phyloP scores from a whole-genome alignment of 768 basidiomycete species.

The Pisolithus microcarpus region DNA sequence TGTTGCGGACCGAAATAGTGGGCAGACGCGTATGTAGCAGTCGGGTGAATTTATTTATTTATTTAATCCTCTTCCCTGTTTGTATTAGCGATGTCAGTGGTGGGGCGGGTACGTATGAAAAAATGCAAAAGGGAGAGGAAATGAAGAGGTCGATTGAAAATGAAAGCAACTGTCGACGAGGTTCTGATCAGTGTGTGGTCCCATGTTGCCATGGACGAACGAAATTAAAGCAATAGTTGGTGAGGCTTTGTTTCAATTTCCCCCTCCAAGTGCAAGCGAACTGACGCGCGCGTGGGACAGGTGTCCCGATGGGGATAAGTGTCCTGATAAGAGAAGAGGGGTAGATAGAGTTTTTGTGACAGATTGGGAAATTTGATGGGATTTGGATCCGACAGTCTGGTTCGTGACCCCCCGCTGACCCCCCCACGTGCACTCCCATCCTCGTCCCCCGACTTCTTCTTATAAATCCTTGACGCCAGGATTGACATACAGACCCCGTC shows the following conservation, averaged over 20 bases:
- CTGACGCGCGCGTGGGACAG: no score
- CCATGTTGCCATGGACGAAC: not conserved
- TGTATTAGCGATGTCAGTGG: not conserved
- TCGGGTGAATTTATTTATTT: slow-evolving; percentile 20
- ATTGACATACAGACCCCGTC: not conserved
- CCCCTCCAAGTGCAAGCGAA: no score
- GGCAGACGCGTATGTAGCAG: slow-evolving; percentile 23
- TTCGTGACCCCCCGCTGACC: not conserved
- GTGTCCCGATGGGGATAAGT: no score
- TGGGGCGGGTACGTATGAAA: not conserved
- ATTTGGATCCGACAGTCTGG: not conserved
- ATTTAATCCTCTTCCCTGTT: slow-evolving; percentile 11
- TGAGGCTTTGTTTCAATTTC: no score
- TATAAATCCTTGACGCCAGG: not conserved
- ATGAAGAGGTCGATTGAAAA: not conserved
- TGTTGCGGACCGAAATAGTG: slow-evolving; percentile 18
- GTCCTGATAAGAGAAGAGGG: not conserved
- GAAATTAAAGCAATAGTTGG: not conserved
- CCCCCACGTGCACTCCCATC: not conserved
- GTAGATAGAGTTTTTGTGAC: not conserved
- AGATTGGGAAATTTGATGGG: slow-evolving; percentile 1
- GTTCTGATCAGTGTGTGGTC: not conserved
- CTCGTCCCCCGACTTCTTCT: not conserved
- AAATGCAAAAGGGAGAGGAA: not conserved
- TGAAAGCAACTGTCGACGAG: not conserved